Evolutionary conservation across 139 green algal genomes (phyloP).

Genomic region (Chlamydomonas asymmetrica): DNA sequence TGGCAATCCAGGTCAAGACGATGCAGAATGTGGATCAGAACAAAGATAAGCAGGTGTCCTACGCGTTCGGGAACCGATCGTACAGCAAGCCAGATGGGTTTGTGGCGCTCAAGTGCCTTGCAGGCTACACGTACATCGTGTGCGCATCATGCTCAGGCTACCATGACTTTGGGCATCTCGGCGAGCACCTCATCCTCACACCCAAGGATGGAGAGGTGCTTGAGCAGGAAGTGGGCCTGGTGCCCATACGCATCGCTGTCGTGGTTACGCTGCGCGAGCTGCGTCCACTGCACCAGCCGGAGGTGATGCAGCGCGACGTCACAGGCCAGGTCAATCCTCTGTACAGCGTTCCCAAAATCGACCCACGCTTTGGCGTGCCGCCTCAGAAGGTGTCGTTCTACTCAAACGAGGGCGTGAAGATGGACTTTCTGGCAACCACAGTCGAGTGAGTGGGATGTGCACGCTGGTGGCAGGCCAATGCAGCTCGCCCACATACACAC

Average conservation of each 20-base stretch:
- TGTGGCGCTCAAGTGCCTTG: constrained; percentile 28
- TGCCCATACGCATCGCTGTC: constrained; percentile 37
- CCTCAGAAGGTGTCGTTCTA: constrained; percentile 47
- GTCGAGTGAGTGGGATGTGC: constrained; percentile 26
- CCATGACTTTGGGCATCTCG: constrained; percentile 43
- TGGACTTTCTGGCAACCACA: constrained; percentile 39
- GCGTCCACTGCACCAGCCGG: constrained; percentile 26
- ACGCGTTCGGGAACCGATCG: constrained; percentile 23
- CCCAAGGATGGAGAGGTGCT: constrained; percentile 32
- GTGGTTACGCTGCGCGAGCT: constrained; percentile 48
- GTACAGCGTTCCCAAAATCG: not conserved
- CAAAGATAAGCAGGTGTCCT: constrained; percentile 18
- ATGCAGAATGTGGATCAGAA: not conserved
- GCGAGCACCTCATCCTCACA: constrained; percentile 33
- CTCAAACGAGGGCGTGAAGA: constrained; percentile 26
- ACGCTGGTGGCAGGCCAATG: not conserved
- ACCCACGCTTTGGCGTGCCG: constrained; percentile 12
- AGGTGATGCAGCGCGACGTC: constrained; percentile 8
- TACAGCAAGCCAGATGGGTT: constrained; percentile 20
- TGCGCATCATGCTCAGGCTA: constrained; percentile 30
- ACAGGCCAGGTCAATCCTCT: constrained; percentile 34
- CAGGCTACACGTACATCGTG: constrained; percentile 26
- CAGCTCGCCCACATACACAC: not conserved
- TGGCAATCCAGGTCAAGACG: constrained; percentile 23
- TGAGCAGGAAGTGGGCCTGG: constrained; percentile 19